Evolutionary conservation across 2,329 filamentous ascomycete genomes (phyloP).

Genomic region (Beauveria rudraprayagi): DNA sequence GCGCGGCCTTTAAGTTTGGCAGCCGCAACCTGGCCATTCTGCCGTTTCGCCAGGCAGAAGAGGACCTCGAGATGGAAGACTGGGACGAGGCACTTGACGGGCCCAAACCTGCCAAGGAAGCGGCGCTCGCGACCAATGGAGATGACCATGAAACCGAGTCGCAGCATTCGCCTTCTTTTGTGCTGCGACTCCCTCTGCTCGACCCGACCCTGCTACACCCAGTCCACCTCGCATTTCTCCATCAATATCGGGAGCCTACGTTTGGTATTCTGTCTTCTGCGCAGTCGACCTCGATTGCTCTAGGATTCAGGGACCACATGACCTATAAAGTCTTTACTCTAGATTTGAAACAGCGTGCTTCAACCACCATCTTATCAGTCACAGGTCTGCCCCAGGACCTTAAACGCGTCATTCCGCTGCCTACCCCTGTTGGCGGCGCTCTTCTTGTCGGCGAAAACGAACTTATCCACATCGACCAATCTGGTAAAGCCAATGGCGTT

Average conservation of each 20-base stretch:
- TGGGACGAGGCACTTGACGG: constrained; percentile 79
- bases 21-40: constrained; percentile 83
- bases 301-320: constrained; percentile 78
- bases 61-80: constrained; percentile 86
- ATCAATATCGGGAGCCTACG: constrained; percentile 96
- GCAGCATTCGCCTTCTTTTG: constrained; percentile 85
- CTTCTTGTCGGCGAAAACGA: constrained; percentile 83
- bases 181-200: constrained; percentile 79
- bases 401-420: constrained; percentile 72
- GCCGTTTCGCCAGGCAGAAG: constrained; percentile 78
- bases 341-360: constrained; percentile 86
- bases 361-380: constrained; percentile 85
- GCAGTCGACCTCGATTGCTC: constrained; percentile 61
- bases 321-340: constrained; percentile 93
- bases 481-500: constrained; percentile 85
- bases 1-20: constrained; percentile 90
- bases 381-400: constrained; percentile 80
- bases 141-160: constrained; percentile 39
- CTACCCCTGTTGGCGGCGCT: constrained; percentile 79
- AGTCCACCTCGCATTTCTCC: constrained; percentile 82
- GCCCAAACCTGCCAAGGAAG: constrained; percentile 46
- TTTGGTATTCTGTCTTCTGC: constrained; percentile 88
- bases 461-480: constrained; percentile 90
- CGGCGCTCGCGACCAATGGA: constrained; percentile 26
- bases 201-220: constrained; percentile 83